Evolutionary conservation across 768 basidiomycete species (phyloP), one percentile per base, ranked within the genome.

Genomic region (Chalciporus pseudorubinellus): DNA sequence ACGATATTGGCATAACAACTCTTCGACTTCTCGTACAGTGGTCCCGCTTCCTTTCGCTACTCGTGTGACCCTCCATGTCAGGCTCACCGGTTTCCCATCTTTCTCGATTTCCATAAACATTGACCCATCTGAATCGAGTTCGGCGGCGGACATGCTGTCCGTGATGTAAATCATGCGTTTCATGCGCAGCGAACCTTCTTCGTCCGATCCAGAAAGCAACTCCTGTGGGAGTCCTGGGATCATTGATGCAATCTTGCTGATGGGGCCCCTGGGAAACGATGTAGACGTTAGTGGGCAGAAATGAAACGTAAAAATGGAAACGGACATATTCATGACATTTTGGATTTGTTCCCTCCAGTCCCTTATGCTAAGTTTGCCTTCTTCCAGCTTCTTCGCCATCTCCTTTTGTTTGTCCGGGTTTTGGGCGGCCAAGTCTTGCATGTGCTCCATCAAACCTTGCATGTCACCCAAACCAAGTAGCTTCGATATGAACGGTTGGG

Each of bases 91-190:
- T 65, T 90, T 92, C 14, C 88, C 86, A 59, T 92, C 89, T 68
- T 88, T 90, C 19, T 81, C 84, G 55, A 76, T 72, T 61, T 89
- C 86, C 84, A 95, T 87, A 72, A 99, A 99, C 24, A 84, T 80
- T 34, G 85, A 75, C 4, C 97, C 97, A 66, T 99, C 97, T 6
- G 92, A 95, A 72, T 99, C 93, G 47, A 99, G 82, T 70, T 99
- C 97, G 48, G 72, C 71, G 31, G 89, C 84, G 44, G 92, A 92
- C 97, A 99, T 99, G 63, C 91, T 92, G 69, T 99, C 97, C 11
- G 93, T 97, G 63, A 99, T 98, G 73, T 88, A 98, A 61, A 98
- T 91, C 89, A 99, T 92, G 52, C 95, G 86, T 72, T 98, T 98
- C 84, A 99, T 85, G 50, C 92, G 87, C 52, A 80, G 66, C 6